Evolutionary conservation across 2,329 filamentous ascomycete genomes (phyloP), one percentile per base, ranked within the genome.

Genomic region (Fusarium dlaminii): DNA sequence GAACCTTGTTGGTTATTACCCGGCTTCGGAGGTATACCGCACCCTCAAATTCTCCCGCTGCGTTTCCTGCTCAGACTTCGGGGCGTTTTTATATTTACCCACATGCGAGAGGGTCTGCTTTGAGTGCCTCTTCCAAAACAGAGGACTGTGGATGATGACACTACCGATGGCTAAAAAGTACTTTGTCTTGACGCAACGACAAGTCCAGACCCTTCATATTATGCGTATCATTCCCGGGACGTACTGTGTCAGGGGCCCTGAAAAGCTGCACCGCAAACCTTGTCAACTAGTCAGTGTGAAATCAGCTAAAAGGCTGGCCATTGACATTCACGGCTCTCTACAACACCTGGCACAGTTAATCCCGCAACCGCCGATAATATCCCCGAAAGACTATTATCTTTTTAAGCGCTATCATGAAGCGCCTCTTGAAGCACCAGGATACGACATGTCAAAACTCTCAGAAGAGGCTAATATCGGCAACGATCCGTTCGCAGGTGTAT

Each of bases 381-480:
- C 34, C 13, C 15, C 13, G 14, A 34, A 34, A 34, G 32, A 34
- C 32, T 46, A 46, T 48, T 0, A 0, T 13, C 10, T 15, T 15
- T 51, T 24, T 3, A 20, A 34, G 3, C n/a, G 32, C 49, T 52
- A 17, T 5, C 49, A 15, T 3, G 18, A 27, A 20, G 32, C n/a
- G 13, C 18, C 32, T 1, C 2, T 52, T 9, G 49, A 52, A 8
- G n/a, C 13, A 12, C 49, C 49, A 37, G 49, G 32, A 6, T 36
- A 3, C n/a, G 49, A 52, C 13, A 36, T 27, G 32, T 9, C 32
- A 1, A 12, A 27, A 12, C 32, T 52, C 20, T 6, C 30, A 3
- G 17, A 34, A 24, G 1, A 2, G 6, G 2, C 17, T 34, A 0
- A 2, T 13, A 3, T 22, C 0, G 49, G 6, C 6, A 5, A 3